Evolutionary conservation across 768 basidiomycete genomes (phyloP).

Genomic region (Pholiota conissans): DNA sequence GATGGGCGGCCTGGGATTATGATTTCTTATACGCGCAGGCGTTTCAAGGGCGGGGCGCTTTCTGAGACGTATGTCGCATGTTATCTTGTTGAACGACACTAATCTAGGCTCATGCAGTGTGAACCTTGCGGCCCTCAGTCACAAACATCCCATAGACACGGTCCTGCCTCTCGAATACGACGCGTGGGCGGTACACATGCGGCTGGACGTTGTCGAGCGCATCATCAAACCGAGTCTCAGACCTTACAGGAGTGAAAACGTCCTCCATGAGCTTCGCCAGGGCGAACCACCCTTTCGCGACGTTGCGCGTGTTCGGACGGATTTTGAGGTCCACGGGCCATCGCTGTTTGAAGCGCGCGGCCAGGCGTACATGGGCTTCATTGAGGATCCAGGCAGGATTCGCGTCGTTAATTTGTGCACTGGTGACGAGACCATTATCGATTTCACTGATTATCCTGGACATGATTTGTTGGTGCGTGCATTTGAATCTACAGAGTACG

Average conservation of each 20-base stretch:
- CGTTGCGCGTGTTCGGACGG: constrained; percentile 41
- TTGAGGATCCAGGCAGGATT: constrained; percentile 11
- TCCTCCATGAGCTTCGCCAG: constrained; percentile 3
- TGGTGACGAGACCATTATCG: constrained; percentile 23
- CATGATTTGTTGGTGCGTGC: constrained; percentile 13
- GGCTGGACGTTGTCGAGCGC: constrained; percentile 20
- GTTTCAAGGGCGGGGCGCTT: constrained; percentile 26
- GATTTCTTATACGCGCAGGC: constrained; percentile 51
- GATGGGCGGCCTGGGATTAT: constrained; percentile 48
- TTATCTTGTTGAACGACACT: not conserved
- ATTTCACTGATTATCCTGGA: constrained; percentile 32
- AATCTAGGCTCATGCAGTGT: constrained; percentile 32
- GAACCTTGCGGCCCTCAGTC: constrained; percentile 14
- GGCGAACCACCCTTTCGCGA: constrained; percentile 14
- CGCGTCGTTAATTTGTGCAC: constrained; percentile 17
- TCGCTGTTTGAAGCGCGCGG: constrained; percentile 22
- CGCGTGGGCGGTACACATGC: constrained; percentile 22
- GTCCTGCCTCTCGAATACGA: constrained; percentile 20
- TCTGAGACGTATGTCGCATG: not conserved
- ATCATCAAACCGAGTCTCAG: constrained; percentile 18
- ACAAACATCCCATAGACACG: constrained; percentile 23
- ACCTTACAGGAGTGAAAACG: constrained; percentile 6
- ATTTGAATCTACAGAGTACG: constrained; percentile 7
- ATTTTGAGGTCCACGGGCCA: constrained; percentile 33
- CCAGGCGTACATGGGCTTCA: constrained; percentile 17